phyloP scores from a whole-genome alignment of 108 stramenopile genomes.

The Discostella pseudostelligera region DNA sequence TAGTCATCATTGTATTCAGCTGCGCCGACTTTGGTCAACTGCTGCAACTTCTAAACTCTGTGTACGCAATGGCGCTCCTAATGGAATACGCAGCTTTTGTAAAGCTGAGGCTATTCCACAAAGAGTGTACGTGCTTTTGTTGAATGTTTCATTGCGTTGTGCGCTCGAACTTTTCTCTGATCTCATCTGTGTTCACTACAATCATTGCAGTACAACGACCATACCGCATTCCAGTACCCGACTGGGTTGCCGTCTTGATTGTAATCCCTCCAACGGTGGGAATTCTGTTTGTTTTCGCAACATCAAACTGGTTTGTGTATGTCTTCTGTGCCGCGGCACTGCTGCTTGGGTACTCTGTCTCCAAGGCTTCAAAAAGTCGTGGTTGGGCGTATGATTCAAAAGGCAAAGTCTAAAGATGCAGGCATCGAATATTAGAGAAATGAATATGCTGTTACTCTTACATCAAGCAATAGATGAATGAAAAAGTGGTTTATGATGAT shows the following conservation, averaged over 20 bases:
- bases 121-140: constrained; percentile 33
- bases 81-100: constrained; percentile 95
- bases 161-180: neutral
- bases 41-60: constrained; percentile 92
- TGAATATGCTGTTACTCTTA: neutral
- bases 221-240: constrained; percentile 47
- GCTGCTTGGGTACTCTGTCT: constrained; percentile 12
- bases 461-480: neutral
- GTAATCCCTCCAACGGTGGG: constrained; percentile 40
- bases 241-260: constrained; percentile 43
- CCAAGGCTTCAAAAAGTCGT: constrained; percentile 26
- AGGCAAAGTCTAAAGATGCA: neutral
- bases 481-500: neutral
- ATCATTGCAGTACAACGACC: constrained; percentile 33
- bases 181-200: neutral
- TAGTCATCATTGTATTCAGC: constrained; percentile 71
- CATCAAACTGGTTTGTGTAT: constrained; percentile 46
- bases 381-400: constrained; percentile 33
- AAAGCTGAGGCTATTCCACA: constrained; percentile 67
- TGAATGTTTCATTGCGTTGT: neutral
- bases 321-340: constrained; percentile 28
- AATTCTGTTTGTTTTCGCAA: constrained; percentile 20
- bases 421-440: neutral
- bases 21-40: constrained; percentile 73
- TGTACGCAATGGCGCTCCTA: constrained; percentile 79